Conservation (phyloP, 192 early-diverging fungal species). For the Mortierella hygrophila region DNA sequence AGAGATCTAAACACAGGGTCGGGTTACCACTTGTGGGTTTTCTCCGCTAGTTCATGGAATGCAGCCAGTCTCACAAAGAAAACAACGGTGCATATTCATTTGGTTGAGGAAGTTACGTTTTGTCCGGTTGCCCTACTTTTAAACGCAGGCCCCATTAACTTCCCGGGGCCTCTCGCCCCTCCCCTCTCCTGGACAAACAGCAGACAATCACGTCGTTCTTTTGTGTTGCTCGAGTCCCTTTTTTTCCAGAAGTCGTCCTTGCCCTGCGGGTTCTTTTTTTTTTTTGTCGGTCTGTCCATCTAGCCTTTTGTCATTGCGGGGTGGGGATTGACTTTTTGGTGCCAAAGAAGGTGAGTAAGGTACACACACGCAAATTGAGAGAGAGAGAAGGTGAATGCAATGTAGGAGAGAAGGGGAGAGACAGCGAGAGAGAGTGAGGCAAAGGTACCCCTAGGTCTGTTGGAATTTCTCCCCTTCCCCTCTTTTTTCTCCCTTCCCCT, state of each 20-base stretch:
- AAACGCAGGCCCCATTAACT: background rate
- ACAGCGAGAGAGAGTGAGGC: background rate
- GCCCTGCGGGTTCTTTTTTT: background rate
- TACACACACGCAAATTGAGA: background rate
- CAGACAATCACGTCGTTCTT: background rate
- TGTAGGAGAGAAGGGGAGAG: background rate
- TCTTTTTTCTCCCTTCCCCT: background rate
- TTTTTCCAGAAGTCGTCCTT: background rate
- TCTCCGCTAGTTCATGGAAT: too few species aligned
- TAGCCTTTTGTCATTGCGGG: background rate
- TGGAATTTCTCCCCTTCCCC: background rate
- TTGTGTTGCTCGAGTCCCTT: background rate
- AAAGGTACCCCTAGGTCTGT: conserved; percentile 3
- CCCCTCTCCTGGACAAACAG: background rate
- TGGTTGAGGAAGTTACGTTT: too few species aligned
- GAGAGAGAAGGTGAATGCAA: background rate
- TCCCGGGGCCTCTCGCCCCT: background rate
- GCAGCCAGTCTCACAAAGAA: too few species aligned
- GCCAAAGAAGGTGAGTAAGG: background rate
- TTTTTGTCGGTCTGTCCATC: background rate
- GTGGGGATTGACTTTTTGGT: background rate
- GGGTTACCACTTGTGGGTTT: too few species aligned
- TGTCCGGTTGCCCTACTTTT: background rate
- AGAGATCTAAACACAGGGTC: too few species aligned
- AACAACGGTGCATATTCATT: too few species aligned